Base-by-base conservation (phyloP, 768 basidiomycete species). In the Psilocybe cubensis region DNA sequence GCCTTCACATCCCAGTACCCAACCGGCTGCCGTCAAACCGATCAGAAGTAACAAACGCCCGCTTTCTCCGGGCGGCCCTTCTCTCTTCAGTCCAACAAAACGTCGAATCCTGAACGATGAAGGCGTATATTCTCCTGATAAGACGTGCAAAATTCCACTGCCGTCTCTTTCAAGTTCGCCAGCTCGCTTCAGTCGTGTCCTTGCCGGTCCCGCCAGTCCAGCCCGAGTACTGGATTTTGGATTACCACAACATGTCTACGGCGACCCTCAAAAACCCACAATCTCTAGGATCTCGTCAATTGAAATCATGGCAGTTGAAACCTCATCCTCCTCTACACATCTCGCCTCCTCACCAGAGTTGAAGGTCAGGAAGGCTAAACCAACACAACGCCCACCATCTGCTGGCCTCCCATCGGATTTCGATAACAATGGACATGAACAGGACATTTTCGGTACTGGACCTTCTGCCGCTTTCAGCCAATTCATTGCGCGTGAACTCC, bases 31-130 rank as follows among this genome's bases (percentile, higher is more conserved):
- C 58, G 63, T 63, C 62, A 76, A 75, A 53, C 68, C 73, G 20
- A 59, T 61, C 60, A 71, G 73, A 59, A 70, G 73, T 51, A 75
- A 74, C 69, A 90, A 90, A 74, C 85, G 89, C 24, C 80, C 87
- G 41, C 73, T 80, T 63, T 88, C 88, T 24, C 86, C 88, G 1
- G 79, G 76, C 25, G 73, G 66, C 33, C 75, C 78, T 12, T 71
- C 66, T 21, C 72, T 79, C 43, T 80, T 79, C 64, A 88, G 83
- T 63, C 86, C 89, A 20, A 77, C 85, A 25, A 91, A 91, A 67
- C 84, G 89, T 49, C 83, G 89, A 52, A 81, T 89, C 47, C 75
- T 89, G 59, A 76, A 74, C 62, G 76, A 76, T 46, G 85, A 85
- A 64, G 84, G 80, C 53, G 71, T 82, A 7, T 71, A 75, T 41